phyloP scores from a whole-genome alignment of 805 yeast species.

The Candida verbasci region DNA sequence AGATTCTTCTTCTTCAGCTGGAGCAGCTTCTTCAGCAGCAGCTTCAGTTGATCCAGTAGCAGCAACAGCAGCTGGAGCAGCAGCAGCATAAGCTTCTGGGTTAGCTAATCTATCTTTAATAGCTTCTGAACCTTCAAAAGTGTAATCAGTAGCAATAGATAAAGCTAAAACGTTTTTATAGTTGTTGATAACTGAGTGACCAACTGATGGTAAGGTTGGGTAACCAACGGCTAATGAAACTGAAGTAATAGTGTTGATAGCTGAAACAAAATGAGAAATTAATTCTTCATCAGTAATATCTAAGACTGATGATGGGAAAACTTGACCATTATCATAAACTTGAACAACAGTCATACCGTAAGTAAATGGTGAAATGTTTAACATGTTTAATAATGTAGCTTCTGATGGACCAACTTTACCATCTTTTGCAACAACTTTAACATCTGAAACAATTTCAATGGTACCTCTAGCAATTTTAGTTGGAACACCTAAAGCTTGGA shows the following conservation, averaged over 20 bases:
- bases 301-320: constrained; percentile 93
- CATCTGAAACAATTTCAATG: constrained; percentile 97
- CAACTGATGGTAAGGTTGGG: constrained; percentile 99
- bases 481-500: constrained; percentile 99
- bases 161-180: constrained; percentile 98
- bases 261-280: constrained; percentile 85
- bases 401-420: constrained; percentile 97
- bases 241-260: constrained; percentile 90
- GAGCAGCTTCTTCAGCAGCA: constrained; percentile 68
- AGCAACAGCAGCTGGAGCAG: constrained; percentile 84
- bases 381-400: constrained; percentile 97
- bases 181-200: constrained; percentile 97
- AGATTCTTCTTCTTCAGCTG: constrained; percentile 70
- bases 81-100: constrained; percentile 99
- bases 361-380: constrained; percentile 99
- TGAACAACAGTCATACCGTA: constrained; percentile 96
- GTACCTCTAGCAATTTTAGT: constrained; percentile 99
- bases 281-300: constrained; percentile 98
- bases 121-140: constrained; percentile 98
- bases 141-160: constrained; percentile 97
- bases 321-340: constrained; percentile 98
- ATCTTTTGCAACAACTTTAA: constrained; percentile 86
- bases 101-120: constrained; percentile 99
- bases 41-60: constrained; percentile 64
- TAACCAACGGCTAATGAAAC: constrained; percentile 96